Evolutionary conservation across 106 monocot genomes (phyloP), one percentile per base, ranked within the genome.

Genomic region (Allium fistulosum): DNA sequence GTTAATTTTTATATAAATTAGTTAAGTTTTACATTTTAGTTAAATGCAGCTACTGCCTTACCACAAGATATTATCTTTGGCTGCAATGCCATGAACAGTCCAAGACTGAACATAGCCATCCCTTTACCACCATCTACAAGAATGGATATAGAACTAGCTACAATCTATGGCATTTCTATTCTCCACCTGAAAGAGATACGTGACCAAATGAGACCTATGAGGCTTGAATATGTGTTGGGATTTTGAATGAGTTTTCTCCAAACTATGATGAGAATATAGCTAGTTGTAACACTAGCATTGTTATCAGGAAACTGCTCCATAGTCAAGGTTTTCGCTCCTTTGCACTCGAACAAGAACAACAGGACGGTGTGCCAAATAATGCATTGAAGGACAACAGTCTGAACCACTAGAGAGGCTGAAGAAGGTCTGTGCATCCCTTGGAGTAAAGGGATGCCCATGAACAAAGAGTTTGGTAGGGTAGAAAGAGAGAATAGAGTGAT

Each of bases 351-450:
- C 67, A 87, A 57, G 81, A 88, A 88, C 17, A 88, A 70, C 83
- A 88, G 80, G 51, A 88, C 67, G 5, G 83, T 88, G 69, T 88
- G 81, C 88, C 84, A 88, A 47, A 88, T 84, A 70, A 88, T 88
- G 58, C 84, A 88, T 75, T 88, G 88, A 17, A 88, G 78, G 62
- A 84, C 84, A 51, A 88, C 84, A 61, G 84, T 81, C 76, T 88
- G 88, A 11, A 88, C 88, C 88, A 84, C 84, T 66, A 88, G 81
- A 17, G 72, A 67, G 53, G 76, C 84, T 69, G 83, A 84, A 73
- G 71, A 75, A 17, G 72, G 76, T 0, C 88, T 84, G 73, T 88
- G 83, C 88, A 88, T 84, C 37, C 81, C 88, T 56, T 70, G 71
- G 18, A 88, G 84, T 8, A 88, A 69, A 12, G 83, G 84, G 63